Evolutionary conservation across 1,139 yeast genomes (phyloP), one percentile per base, ranked within the genome.

Genomic region (Ogataea hybrid): DNA sequence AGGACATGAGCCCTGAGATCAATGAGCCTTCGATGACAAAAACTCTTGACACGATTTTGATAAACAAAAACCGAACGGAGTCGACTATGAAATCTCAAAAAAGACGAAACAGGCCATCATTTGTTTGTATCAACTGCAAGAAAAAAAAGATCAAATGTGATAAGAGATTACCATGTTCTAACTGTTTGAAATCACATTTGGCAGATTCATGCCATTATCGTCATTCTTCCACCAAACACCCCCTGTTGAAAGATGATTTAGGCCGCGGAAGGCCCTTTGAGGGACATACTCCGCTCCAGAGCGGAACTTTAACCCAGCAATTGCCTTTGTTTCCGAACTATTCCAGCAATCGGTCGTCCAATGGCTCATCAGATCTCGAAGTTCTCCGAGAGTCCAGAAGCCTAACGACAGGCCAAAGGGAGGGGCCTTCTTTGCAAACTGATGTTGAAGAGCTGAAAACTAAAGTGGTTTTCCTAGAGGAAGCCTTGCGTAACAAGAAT

Each of bases 141-240:
- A 46, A 49, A 35, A 46, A 52, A 34, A 58, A 58, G 41, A 51
- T 56, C 30, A 55, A 71, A 47, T 77, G 82, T 62, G 81, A 77
- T 51, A 72, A 73, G 44, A 56, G 53, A 16, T 58, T 70, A 38
- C 82, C 81, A 0, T 57, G 67, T 29, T 73, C 79, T 50, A 69
- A 73, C 6, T 55, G 59, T 37, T 33, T 48, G 11, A 52, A 44
- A 25, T 43, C 52, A 2, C 34, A 38, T 2, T 18, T 43, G 4
- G 23, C 33, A 2, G 33, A 27, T 3, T 18, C 44, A 3, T 55
- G 59, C 33, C 21, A 42, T 12, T 45, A 48, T 20, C 35, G 22
- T 5, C 18, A 34, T 16, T 41, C 43, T 2, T 33, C 42, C 3
- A 15, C 37, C 10, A 12, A 30, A n/a, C 45, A 40, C n/a, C 23